Conservation (phyloP, 1,139 yeast genomes). For the Geotrichum siamense region DNA sequence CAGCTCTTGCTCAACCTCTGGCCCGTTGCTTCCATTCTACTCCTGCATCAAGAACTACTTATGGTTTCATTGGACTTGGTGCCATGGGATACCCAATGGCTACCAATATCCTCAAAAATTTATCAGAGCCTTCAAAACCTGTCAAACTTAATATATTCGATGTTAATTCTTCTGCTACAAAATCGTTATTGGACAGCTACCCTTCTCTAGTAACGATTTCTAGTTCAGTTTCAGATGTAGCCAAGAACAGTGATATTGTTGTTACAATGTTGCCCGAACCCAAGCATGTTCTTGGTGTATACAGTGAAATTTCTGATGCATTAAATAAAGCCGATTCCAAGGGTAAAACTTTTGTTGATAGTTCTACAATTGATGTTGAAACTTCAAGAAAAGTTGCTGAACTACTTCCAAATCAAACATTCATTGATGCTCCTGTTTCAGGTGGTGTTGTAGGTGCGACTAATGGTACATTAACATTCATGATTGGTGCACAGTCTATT, state of each 20-base stretch:
- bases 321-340: slow-evolving; percentile 6
- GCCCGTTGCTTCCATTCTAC: background rate
- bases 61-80: slow-evolving; percentile 53
- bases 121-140: no score
- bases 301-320: slow-evolving; percentile 37
- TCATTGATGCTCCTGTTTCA: slow-evolving; percentile 54
- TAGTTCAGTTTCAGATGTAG: slow-evolving; percentile 38
- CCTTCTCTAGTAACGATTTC: slow-evolving; percentile 18
- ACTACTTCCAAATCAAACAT: slow-evolving; percentile 30
- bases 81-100: slow-evolving; percentile 61
- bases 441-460: slow-evolving; percentile 58
- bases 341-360: slow-evolving; percentile 38
- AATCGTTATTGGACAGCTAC: slow-evolving; percentile 3
- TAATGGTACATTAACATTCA: slow-evolving; percentile 50
- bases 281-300: slow-evolving; percentile 44
- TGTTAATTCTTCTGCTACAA: slow-evolving; percentile 35
- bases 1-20: no score
- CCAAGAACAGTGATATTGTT: slow-evolving; percentile 29
- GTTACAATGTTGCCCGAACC: slow-evolving; percentile 59
- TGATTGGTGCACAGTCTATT: slow-evolving; percentile 40
- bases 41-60: slow-evolving; percentile 5
- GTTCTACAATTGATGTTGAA: slow-evolving; percentile 51
- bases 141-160: slow-evolving; percentile 41
- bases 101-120: slow-evolving; percentile 36
- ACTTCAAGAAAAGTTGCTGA: slow-evolving; percentile 40